phyloP scores from a whole-genome alignment of 345 rosid genomes.

The Salix koriyanagi region DNA sequence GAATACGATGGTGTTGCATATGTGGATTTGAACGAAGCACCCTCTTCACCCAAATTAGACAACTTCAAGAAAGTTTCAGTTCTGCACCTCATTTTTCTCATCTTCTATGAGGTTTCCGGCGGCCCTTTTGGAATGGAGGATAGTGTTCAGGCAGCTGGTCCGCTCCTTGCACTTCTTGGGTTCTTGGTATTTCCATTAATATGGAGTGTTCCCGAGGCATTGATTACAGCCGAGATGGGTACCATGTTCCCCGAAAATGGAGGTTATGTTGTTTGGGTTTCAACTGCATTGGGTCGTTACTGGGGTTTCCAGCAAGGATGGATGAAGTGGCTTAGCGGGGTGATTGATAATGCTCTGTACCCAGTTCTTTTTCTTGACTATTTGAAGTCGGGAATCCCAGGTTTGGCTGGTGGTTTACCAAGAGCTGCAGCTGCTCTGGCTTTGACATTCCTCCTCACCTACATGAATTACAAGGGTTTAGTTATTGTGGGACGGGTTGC shows the following conservation, averaged over 20 bases:
- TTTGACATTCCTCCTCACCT: conserved; percentile 52
- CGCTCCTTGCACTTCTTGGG: conserved; percentile 60
- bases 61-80: conserved; percentile 50
- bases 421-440: conserved; percentile 38
- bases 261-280: conserved; percentile 84
- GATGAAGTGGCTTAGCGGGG: conserved; percentile 86
- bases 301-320: conserved; percentile 91
- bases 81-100: conserved; percentile 65
- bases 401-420: conserved; percentile 50
- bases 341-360: conserved; percentile 67
- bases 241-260: conserved; percentile 83
- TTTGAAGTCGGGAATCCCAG: conserved; percentile 56
- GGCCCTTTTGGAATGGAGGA: conserved; percentile 81
- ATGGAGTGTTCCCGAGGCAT: conserved; percentile 80
- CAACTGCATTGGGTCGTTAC: conserved; percentile 59
- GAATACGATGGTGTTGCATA: conserved; percentile 13
- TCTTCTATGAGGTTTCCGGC: conserved; percentile 66
- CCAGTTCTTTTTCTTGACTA: conserved; percentile 74
- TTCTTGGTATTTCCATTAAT: conserved; percentile 65
- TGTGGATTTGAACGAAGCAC: conserved; percentile 26
- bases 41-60: conserved; percentile 33
- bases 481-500: conserved; percentile 70
- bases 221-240: conserved; percentile 79
- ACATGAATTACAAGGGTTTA: conserved; percentile 65
- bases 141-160: conserved; percentile 74